phyloP scores from a whole-genome alignment of 768 basidiomycete species.

The Boletus sensibilis region DNA sequence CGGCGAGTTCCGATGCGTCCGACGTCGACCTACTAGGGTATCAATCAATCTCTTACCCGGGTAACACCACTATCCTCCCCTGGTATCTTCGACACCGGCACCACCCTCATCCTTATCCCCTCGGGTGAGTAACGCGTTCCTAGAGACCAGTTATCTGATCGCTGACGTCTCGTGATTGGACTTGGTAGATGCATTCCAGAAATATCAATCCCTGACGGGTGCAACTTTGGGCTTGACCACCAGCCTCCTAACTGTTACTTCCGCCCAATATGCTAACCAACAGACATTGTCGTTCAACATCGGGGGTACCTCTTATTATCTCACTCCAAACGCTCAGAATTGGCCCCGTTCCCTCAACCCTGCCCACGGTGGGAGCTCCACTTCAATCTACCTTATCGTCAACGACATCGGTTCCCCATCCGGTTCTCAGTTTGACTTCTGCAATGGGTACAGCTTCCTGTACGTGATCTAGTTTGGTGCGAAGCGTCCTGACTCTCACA shows the following conservation, averaged over 20 bases:
- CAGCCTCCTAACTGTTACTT: constrained; percentile 26
- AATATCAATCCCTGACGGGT: constrained; percentile 28
- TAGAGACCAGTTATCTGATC: not conserved
- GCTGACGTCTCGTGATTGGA: not conserved
- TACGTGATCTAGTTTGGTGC: not conserved
- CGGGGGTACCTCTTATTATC: constrained; percentile 9
- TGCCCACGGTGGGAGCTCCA: constrained; percentile 23
- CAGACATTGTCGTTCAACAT: constrained; percentile 27
- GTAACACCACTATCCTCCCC: constrained; percentile 23
- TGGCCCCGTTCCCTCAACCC: constrained; percentile 34
- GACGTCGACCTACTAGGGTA: constrained; percentile 31
- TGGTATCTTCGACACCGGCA: constrained; percentile 37
- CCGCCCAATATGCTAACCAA: constrained; percentile 22
- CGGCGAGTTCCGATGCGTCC: constrained; percentile 23
- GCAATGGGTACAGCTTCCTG: constrained; percentile 18
- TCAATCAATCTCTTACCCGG: constrained; percentile 33
- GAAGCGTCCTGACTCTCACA: not conserved
- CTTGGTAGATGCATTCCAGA: constrained; percentile 20
- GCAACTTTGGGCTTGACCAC: constrained; percentile 23
- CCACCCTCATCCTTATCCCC: constrained; percentile 25
- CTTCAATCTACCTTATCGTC: constrained; percentile 29
- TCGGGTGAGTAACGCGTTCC: constrained; percentile 12
- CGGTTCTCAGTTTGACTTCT: constrained; percentile 17
- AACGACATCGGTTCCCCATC: constrained; percentile 13
- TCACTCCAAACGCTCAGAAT: constrained; percentile 31